phyloP scores from a whole-genome alignment of 2,329 filamentous ascomycete genomes.

The Monosporascus cannonballus region DNA sequence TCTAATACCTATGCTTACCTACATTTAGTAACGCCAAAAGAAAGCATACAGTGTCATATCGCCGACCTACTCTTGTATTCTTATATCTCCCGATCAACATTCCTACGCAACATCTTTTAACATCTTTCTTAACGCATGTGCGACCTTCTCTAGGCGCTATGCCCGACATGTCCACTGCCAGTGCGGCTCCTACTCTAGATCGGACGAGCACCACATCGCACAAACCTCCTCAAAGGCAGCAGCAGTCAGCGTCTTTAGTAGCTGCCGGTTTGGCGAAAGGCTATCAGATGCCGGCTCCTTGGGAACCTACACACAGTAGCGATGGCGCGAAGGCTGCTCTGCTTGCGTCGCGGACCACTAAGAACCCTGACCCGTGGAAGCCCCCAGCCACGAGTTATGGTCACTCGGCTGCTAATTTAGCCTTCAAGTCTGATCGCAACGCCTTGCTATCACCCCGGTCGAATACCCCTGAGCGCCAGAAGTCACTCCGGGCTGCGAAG shows the following conservation, averaged over 20 bases:
- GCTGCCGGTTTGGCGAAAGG: slow-evolving; percentile 26
- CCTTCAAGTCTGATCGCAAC: slow-evolving; percentile 48
- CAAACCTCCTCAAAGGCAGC: slow-evolving; percentile 63
- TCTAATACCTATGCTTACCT: too few species aligned
- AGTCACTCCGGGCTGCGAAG: slow-evolving; percentile 69
- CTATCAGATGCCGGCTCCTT: slow-evolving; percentile 35
- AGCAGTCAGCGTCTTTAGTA: slow-evolving; percentile 46
- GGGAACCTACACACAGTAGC: slow-evolving; percentile 57
- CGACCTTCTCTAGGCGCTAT: neutral
- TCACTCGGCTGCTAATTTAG: slow-evolving; percentile 63
- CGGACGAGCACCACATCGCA: slow-evolving; percentile 62
- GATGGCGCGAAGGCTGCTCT: slow-evolving; percentile 71
- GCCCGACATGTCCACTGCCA: slow-evolving; percentile 59
- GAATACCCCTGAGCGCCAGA: slow-evolving; percentile 45
- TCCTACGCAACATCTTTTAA: neutral
- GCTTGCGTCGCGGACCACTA: slow-evolving; percentile 52
- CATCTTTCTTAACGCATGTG: neutral
- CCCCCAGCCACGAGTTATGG: slow-evolving; percentile 43
- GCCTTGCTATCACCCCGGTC: slow-evolving; percentile 38
- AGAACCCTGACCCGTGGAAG: slow-evolving; percentile 44
- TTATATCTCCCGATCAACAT: too few species aligned
- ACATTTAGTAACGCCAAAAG: too few species aligned
- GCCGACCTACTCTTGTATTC: too few species aligned
- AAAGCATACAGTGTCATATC: too few species aligned
- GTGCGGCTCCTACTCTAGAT: slow-evolving; percentile 68